Percentiles rank a stretch among this genome's conserved stretches.
Evolutionary conservation across 805 yeast species (phyloP).

Genomic region (Ogataea parapolymorpha): DNA sequence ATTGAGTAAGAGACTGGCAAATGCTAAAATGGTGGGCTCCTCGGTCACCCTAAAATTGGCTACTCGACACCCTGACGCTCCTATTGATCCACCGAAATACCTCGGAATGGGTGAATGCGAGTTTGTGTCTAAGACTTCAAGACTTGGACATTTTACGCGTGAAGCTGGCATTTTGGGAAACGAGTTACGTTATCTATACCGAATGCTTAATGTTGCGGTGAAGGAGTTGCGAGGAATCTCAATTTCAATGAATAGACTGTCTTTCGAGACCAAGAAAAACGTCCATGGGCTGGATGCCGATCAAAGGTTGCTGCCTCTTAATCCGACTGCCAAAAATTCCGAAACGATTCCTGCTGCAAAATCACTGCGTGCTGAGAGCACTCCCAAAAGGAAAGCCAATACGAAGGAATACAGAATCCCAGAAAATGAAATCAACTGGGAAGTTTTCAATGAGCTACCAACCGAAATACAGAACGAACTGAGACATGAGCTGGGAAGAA

Average conservation of each 20-base stretch:
- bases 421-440: constrained; percentile 50
- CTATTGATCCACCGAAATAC: constrained; percentile 70
- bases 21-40: constrained; percentile 48
- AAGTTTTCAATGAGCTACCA: constrained; percentile 65
- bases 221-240: constrained; percentile 77
- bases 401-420: constrained; percentile 1
- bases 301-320: constrained; percentile 36
- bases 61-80: constrained; percentile 61
- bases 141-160: constrained; percentile 58
- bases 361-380: neutral
- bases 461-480: constrained; percentile 62
- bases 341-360: neutral
- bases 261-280: constrained; percentile 30
- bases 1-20: constrained; percentile 49
- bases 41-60: constrained; percentile 65
- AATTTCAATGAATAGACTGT: constrained; percentile 59
- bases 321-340: neutral
- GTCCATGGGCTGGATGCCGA: constrained; percentile 18
- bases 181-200: constrained; percentile 53
- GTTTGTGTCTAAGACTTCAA: constrained; percentile 52
- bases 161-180: constrained; percentile 58
- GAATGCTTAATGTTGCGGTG: constrained; percentile 52
- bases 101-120: constrained; percentile 86
- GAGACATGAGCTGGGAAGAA: constrained; percentile 44
- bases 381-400: too few relatives aligned